A percentile compares a stretch with the other conserved stretches of the same genome.
These are phyloP conservation scores for Wickerhamiella bombiphila DNA, from an alignment of 805 yeast species.

Conservation along the genomic window DNA sequence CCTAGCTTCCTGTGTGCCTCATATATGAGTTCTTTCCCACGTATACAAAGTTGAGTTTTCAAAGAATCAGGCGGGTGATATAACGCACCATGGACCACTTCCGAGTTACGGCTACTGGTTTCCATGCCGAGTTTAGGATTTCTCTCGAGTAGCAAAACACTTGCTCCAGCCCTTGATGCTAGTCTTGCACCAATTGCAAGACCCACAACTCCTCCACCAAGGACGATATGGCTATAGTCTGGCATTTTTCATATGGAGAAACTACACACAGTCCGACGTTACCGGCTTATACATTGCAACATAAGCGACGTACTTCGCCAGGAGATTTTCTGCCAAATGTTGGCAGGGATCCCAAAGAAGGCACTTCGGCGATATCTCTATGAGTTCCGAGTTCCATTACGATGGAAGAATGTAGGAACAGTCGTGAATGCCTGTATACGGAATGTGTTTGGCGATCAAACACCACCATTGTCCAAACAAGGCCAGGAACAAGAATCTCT, in stretches of 20 bases:
- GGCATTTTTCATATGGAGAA: constrained; percentile 3
- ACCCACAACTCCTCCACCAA: constrained; percentile 82
- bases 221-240: constrained; percentile 38
- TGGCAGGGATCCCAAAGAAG: constrained; percentile 14
- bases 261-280: too few species aligned
- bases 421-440: constrained; percentile 5
- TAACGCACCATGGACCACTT: constrained; percentile 83
- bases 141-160: constrained; percentile 56
- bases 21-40: constrained; percentile 61
- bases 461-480: constrained; percentile 33
- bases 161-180: constrained; percentile 29
- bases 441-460: constrained; percentile 7
- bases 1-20: constrained; percentile 30
- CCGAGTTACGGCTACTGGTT: constrained; percentile 81
- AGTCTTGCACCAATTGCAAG: constrained; percentile 66
- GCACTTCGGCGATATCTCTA: constrained; percentile 12
- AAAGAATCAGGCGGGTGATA: constrained; percentile 61
- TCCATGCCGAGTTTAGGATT: constrained; percentile 56
- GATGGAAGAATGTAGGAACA: constrained; percentile 7
- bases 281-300: too few species aligned
- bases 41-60: constrained; percentile 54
- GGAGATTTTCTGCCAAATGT: too few species aligned
- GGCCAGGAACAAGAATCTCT: background rate
- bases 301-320: too few species aligned
- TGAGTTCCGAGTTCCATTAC: constrained; percentile 12